Evolutionary conservation across 2,329 filamentous ascomycete species (phyloP).

Genomic region (Diplodia corticola): DNA sequence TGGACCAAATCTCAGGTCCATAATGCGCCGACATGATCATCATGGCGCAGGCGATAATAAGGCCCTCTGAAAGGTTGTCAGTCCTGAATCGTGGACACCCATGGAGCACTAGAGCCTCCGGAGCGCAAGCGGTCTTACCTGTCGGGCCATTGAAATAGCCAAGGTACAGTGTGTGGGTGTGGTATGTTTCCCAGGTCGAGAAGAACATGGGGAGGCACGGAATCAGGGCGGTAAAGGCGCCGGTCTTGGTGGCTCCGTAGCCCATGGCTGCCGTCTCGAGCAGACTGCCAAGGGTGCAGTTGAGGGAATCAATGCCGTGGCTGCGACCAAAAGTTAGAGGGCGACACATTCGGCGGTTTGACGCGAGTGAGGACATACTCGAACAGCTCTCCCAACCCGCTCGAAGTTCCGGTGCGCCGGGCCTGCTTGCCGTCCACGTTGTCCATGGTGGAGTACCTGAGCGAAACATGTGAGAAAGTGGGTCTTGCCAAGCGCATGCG

Average conservation of each 20-base stretch:
- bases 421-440: conserved; percentile 99
- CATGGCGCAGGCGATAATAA: conserved; percentile 81
- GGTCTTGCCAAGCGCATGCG: not conserved
- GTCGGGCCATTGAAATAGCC: conserved; percentile 97
- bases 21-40: conserved; percentile 88
- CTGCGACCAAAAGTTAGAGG: conserved; percentile 35
- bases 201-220: conserved; percentile 98
- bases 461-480: conserved; percentile 22
- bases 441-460: conserved; percentile 88
- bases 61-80: conserved; percentile 60
- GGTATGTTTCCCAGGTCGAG: conserved; percentile 99
- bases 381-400: conserved; percentile 91
- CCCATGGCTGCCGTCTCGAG: conserved; percentile 93
- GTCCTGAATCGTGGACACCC: not conserved
- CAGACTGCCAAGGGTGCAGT: conserved; percentile 90
- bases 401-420: conserved; percentile 89
- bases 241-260: conserved; percentile 77
- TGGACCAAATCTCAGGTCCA: conserved; percentile 83
- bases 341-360: not conserved
- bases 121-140: conserved; percentile 32
- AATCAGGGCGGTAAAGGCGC: conserved; percentile 86
- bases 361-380: conserved; percentile 56
- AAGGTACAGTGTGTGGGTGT: conserved; percentile 94
- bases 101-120: not conserved
- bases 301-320: conserved; percentile 96